Conservation (phyloP, 441 rosid genomes). For the Daphne laureola region DNA sequence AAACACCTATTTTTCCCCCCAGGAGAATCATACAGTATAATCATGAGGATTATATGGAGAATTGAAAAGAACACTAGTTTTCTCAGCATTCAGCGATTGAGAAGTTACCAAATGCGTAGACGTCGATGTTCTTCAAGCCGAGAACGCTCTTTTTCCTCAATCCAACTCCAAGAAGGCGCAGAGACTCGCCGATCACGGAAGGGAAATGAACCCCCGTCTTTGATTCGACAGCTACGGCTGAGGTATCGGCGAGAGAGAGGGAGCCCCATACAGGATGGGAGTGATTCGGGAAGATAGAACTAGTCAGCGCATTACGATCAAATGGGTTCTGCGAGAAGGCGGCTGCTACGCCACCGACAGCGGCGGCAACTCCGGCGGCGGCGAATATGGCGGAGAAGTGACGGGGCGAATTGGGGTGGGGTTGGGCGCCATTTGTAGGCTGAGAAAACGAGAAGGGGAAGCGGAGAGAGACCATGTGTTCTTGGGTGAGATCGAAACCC, state of each 20-base stretch:
- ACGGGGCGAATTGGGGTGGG: constrained; percentile 14
- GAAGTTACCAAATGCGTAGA: constrained; percentile 67
- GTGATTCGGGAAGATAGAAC: constrained; percentile 23
- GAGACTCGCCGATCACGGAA: constrained; percentile 40
- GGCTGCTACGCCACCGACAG: constrained; percentile 31
- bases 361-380: constrained; percentile 23
- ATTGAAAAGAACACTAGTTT: no score
- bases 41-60: no score
- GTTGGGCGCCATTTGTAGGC: constrained; percentile 21
- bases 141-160: constrained; percentile 64
- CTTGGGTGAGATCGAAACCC: no score
- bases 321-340: constrained; percentile 29
- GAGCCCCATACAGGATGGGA: constrained; percentile 49
- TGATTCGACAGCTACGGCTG: constrained; percentile 48
- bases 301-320: constrained; percentile 27
- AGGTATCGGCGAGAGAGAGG: constrained; percentile 56
- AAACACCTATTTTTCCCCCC: constrained; percentile 39
- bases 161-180: constrained; percentile 69
- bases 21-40: not conserved
- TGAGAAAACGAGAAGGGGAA: constrained; percentile 85
- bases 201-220: constrained; percentile 73
- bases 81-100: no score
- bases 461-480: constrained; percentile 56
- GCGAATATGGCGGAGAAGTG: constrained; percentile 20
- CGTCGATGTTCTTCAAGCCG: constrained; percentile 86